A percentile compares a stretch with the other conserved stretches of the same genome.
phyloP scores from a whole-genome alignment of 768 basidiomycete genomes.

The Suillus discolor region DNA sequence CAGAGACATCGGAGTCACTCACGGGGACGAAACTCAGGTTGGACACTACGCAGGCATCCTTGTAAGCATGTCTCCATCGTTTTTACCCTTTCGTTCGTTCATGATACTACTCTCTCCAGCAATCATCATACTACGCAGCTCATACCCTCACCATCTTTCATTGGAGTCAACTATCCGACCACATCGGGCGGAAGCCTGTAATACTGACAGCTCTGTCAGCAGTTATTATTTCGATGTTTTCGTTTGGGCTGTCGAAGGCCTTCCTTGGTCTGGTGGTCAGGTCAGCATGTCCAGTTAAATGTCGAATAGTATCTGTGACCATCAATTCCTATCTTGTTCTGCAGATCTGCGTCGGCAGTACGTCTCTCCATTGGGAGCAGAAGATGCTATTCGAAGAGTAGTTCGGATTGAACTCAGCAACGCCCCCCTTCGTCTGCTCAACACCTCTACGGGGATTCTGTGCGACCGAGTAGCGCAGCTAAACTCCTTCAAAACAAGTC shows the following conservation, averaged over 20 bases:
- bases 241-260: slow-evolving; percentile 49
- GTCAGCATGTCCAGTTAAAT: slow-evolving; percentile 20
- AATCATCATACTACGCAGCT: slow-evolving; percentile 51
- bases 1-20: slow-evolving; percentile 37
- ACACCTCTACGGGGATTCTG: no score
- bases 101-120: slow-evolving; percentile 27
- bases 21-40: slow-evolving; percentile 46
- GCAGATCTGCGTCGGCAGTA: no score
- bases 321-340: no score
- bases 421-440: no score
- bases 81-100: slow-evolving; percentile 32
- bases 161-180: slow-evolving; percentile 53
- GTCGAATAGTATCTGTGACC: neutral
- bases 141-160: slow-evolving; percentile 49
- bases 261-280: slow-evolving; percentile 15
- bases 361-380: no score
- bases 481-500: no score
- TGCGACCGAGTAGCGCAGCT: no score
- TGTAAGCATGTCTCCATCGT: slow-evolving; percentile 31
- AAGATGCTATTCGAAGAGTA: no score
- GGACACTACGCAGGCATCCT: slow-evolving; percentile 52
- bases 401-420: no score
- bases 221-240: slow-evolving; percentile 45
- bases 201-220: slow-evolving; percentile 47
- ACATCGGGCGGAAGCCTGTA: slow-evolving; percentile 50